Evolutionary conservation across 2,329 filamentous ascomycete genomes (phyloP).

Genomic region (Epichloe gansuensis): DNA sequence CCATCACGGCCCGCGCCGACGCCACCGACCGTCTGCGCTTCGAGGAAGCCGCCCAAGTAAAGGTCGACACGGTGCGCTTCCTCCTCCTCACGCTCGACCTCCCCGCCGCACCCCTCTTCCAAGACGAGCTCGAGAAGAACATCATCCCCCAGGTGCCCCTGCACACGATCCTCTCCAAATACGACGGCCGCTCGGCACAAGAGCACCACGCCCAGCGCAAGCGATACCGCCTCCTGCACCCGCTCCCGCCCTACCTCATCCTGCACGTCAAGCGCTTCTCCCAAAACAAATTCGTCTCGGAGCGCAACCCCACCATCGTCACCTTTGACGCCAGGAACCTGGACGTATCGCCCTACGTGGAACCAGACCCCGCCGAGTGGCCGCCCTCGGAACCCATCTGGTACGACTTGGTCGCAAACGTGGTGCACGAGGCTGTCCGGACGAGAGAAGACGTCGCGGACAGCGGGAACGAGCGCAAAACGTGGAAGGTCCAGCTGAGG

Average conservation of each 20-base stretch:
- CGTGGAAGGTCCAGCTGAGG: conserved; percentile 85
- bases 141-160: conserved; percentile 91
- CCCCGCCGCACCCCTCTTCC: conserved; percentile 83
- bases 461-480: conserved; percentile 73
- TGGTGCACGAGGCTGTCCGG: conserved; percentile 74
- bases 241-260: conserved; percentile 77
- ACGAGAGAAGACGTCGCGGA: conserved; percentile 76
- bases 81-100: conserved; percentile 88
- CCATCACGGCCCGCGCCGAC: conserved; percentile 83
- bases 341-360: conserved; percentile 81
- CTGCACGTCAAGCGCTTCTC: conserved; percentile 97
- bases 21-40: conserved; percentile 80
- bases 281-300: conserved; percentile 89
- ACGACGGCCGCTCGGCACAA: conserved; percentile 77
- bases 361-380: conserved; percentile 64
- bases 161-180: conserved; percentile 73
- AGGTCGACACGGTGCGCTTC: conserved; percentile 65
- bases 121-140: conserved; percentile 86
- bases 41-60: conserved; percentile 75
- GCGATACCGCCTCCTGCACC: conserved; percentile 79
- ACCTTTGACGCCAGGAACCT: conserved; percentile 78
- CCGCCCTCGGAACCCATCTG: conserved; percentile 70
- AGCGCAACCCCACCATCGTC: conserved; percentile 95
- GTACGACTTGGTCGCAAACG: conserved; percentile 93
- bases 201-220: conserved; percentile 82